A percentile compares a stretch with the other conserved stretches of the same genome.
These are phyloP conservation scores for Candida sonorensis DNA, from an alignment of 805 yeast genomes.

Conservation along the genomic window DNA sequence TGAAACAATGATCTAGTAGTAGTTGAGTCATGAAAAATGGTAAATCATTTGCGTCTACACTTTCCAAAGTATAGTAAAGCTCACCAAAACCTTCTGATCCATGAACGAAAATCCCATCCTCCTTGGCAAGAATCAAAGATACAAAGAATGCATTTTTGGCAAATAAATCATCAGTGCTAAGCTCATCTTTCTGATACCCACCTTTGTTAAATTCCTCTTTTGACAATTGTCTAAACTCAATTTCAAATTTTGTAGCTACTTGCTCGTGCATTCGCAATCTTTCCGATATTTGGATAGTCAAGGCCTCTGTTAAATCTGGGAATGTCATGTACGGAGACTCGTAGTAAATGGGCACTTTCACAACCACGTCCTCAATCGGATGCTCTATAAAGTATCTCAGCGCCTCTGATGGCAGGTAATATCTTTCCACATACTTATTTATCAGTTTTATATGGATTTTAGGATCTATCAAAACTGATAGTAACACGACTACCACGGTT, in stretches of 20 bases:
- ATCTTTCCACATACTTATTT: slow-evolving; percentile 2
- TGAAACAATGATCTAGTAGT: slow-evolving; percentile 24
- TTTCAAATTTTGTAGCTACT: slow-evolving; percentile 10
- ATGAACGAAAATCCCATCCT: slow-evolving; percentile 24
- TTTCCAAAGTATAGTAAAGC: slow-evolving; percentile 28
- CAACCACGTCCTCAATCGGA: slow-evolving; percentile 35
- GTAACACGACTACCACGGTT: no score
- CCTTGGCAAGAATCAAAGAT: slow-evolving; percentile 11
- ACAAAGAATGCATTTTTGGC: slow-evolving; percentile 15
- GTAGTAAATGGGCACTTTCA: slow-evolving; percentile 37
- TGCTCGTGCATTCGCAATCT: slow-evolving; percentile 26
- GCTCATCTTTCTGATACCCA: background rate
- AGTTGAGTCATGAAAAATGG: slow-evolving; percentile 43
- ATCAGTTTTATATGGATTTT: background rate
- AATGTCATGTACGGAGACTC: slow-evolving; percentile 41
- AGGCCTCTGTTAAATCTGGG: slow-evolving; percentile 56
- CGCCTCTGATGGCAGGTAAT: slow-evolving; percentile 9
- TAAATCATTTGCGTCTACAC: slow-evolving; percentile 41
- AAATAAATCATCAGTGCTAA: slow-evolving; percentile 4
- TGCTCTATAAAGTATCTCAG: slow-evolving; percentile 21
- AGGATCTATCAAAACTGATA: slow-evolving; percentile 3
- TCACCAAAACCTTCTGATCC: slow-evolving; percentile 18
- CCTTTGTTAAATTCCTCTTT: slow-evolving; percentile 2
- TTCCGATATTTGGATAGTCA: slow-evolving; percentile 39
- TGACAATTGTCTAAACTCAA: slow-evolving; percentile 16